Percentiles rank a stretch among this genome's conserved stretches.
phyloP scores from a whole-genome alignment of 345 rosid genomes.

The Eucalyptus urophylla region DNA sequence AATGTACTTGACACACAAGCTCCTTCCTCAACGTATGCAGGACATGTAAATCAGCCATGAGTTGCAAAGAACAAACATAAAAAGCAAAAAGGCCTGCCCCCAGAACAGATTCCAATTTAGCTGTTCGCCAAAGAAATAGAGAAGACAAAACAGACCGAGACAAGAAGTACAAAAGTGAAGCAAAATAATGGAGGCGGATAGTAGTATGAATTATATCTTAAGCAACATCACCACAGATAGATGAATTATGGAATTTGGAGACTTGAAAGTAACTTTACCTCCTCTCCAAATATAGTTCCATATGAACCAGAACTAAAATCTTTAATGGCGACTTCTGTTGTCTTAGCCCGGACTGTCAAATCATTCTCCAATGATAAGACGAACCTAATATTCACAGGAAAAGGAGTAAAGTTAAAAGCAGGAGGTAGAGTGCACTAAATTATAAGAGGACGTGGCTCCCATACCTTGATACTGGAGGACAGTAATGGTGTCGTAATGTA shows the following conservation, averaged over 20 bases:
- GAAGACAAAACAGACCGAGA: background rate
- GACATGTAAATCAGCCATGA: background rate
- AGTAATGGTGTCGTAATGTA: slow-evolving; percentile 75
- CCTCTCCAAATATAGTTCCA: slow-evolving; percentile 78
- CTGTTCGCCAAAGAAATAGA: background rate
- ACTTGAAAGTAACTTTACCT: slow-evolving; percentile 31
- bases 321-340: slow-evolving; percentile 50
- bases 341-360: slow-evolving; percentile 76
- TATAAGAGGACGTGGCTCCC: background rate
- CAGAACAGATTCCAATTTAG: background rate
- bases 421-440: background rate
- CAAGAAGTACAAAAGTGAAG: background rate
- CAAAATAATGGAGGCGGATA: background rate
- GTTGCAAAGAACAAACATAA: background rate
- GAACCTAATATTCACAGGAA: slow-evolving; percentile 30
- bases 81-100: background rate
- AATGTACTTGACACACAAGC: background rate
- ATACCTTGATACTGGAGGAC: slow-evolving; percentile 94
- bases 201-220: background rate
- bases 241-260: background rate
- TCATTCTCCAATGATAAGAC: slow-evolving; percentile 77
- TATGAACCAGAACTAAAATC: slow-evolving; percentile 91
- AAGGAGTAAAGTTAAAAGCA: background rate
- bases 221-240: background rate
- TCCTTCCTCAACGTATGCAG: background rate